phyloP scores from a whole-genome alignment of 306 rosid genomes.

The Trichosanthes cucumerina region DNA sequence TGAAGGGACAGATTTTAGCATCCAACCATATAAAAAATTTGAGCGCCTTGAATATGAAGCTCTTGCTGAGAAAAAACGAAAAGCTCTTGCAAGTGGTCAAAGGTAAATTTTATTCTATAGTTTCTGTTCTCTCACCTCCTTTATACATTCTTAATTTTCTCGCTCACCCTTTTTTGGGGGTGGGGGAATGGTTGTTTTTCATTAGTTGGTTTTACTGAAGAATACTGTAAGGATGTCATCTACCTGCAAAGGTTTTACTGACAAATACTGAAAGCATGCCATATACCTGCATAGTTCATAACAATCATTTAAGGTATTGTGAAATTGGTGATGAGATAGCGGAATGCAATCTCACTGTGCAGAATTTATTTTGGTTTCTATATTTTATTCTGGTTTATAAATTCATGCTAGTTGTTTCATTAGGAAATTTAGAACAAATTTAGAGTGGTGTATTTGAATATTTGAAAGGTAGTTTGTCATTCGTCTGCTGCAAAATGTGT shows the following conservation, averaged over 20 bases:
- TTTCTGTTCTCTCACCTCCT: background rate
- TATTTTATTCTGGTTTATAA: background rate
- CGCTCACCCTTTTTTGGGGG: background rate
- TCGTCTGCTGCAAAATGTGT: background rate
- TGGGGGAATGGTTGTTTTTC: background rate
- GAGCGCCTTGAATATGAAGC: slow-evolving; percentile 63
- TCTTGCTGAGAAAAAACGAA: slow-evolving; percentile 56
- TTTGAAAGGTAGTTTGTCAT: background rate
- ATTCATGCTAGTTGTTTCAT: background rate
- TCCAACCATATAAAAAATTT: slow-evolving; percentile 43
- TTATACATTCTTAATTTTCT: background rate
- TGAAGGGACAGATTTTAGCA: slow-evolving; percentile 31
- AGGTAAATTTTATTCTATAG: slow-evolving; percentile 17
- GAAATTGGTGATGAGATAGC: background rate
- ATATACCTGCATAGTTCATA: background rate
- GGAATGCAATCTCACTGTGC: background rate
- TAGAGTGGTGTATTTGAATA: background rate
- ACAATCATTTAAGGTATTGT: background rate
- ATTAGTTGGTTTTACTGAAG: background rate
- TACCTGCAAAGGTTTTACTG: background rate
- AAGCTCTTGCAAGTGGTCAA: slow-evolving; percentile 23
- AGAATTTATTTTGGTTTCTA: background rate
- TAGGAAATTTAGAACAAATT: background rate
- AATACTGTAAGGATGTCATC: background rate
- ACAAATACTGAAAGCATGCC: background rate